Percentiles rank a stretch among this genome's conserved stretches.
These are phyloP conservation scores for Ormosia emarginata DNA, from an alignment of 306 rosid species.

Conservation along the genomic window DNA sequence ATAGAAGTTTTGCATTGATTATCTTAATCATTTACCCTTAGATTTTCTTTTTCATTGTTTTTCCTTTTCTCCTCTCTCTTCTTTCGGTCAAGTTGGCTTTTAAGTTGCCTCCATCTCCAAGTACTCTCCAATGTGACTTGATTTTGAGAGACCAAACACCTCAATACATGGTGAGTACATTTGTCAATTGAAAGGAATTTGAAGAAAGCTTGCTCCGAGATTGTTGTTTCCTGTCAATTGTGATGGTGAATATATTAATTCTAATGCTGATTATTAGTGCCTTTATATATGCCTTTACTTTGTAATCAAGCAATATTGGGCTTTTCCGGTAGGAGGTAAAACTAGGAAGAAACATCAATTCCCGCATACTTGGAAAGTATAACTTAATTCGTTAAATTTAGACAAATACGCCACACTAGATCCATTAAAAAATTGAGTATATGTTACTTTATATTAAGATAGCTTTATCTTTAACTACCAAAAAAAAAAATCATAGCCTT, in stretches of 20 bases:
- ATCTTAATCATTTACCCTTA: conserved; percentile 12
- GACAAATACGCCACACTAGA: background rate
- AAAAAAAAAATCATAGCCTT: background rate
- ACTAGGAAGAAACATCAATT: background rate
- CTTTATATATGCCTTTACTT: conserved; percentile 23
- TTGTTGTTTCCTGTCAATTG: background rate
- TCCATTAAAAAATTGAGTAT: background rate
- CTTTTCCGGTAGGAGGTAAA: background rate
- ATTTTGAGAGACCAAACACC: conserved; percentile 6
- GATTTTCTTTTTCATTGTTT: background rate
- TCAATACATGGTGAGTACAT: background rate
- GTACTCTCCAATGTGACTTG: background rate
- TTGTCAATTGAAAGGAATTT: conserved; percentile 9
- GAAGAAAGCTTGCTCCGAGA: background rate
- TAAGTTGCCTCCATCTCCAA: conserved; percentile 1
- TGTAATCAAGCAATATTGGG: conserved; percentile 19
- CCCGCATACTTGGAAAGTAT: conserved; percentile 12
- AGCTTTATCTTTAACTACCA: too few species aligned
- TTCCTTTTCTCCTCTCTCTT: background rate
- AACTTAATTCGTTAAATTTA: background rate
- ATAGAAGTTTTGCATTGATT: conserved; percentile 3
- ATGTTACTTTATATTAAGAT: background rate
- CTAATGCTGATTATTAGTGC: background rate
- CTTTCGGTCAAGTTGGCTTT: conserved; percentile 19
- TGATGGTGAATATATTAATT: background rate